Evolutionary conservation across 2,329 filamentous ascomycete genomes (phyloP).

Genomic region (Fusarium chlamydosporum): DNA sequence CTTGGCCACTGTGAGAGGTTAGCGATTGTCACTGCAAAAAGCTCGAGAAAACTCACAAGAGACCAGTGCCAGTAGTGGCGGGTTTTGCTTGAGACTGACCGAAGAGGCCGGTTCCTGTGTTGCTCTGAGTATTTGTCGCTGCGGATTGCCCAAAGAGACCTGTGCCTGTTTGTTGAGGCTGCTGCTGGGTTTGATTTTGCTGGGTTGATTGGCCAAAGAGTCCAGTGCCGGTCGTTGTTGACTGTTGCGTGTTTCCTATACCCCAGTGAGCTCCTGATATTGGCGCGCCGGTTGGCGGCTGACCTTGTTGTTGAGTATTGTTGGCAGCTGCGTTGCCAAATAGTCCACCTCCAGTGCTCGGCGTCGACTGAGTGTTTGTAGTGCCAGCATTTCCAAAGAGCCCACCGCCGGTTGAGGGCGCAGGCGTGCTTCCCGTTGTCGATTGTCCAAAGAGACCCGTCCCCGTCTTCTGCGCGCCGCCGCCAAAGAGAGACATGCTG

Average conservation of each 20-base stretch:
- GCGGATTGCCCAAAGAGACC: conserved; percentile 52
- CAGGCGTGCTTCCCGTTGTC: conserved; percentile 42
- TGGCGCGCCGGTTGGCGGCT: conserved; percentile 29
- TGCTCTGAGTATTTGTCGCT: conserved; percentile 40
- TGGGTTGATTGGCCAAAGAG: conserved; percentile 50
- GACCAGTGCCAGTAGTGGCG: conserved; percentile 44
- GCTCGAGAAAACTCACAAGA: conserved; percentile 52
- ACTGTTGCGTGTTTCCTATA: conserved; percentile 31
- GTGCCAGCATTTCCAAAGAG: conserved; percentile 53
- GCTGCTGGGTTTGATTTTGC: conserved; percentile 34
- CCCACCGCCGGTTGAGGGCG: conserved; percentile 48
- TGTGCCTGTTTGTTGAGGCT: conserved; percentile 47
- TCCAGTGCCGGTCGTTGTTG: conserved; percentile 37
- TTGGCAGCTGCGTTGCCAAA: conserved; percentile 51
- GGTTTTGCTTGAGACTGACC: conserved; percentile 56
- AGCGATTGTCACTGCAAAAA: conserved; percentile 21
- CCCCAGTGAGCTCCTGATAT: conserved; percentile 46
- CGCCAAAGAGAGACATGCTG: conserved; percentile 54
- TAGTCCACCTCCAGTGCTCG: conserved; percentile 48
- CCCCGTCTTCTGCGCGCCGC: conserved; percentile 47
- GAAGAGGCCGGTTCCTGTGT: conserved; percentile 53
- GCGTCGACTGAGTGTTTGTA: conserved; percentile 50
- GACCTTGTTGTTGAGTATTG: conserved; percentile 47
- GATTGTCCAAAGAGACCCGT: conserved; percentile 54
- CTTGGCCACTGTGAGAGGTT: conserved; percentile 50